phyloP scores from a whole-genome alignment of 2,329 filamentous ascomycete species.

The Decorospora gaudefroyi region DNA sequence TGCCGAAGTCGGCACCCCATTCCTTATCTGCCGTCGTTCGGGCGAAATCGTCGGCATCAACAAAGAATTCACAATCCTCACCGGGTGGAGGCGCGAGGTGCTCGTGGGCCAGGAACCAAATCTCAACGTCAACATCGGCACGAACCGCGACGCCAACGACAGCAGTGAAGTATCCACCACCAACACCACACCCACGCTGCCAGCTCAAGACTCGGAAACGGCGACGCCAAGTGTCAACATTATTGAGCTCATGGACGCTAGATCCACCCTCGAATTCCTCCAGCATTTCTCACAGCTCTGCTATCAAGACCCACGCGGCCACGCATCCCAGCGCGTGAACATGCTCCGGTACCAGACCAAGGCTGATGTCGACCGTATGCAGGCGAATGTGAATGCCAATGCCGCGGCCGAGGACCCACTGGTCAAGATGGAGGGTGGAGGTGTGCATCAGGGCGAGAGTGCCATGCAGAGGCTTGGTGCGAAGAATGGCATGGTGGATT shows the following conservation, averaged over 20 bases:
- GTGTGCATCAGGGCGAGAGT: conserved; percentile 63
- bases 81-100: conserved; percentile 90
- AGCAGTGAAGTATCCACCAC: conserved; percentile 46
- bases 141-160: conserved; percentile 46
- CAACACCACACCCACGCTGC: conserved; percentile 54
- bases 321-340: conserved; percentile 80
- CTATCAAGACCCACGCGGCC: conserved; percentile 86
- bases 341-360: conserved; percentile 79
- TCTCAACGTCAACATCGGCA: conserved; percentile 78
- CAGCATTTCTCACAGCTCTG: conserved; percentile 92
- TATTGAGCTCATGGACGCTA: conserved; percentile 89
- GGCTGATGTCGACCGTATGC: conserved; percentile 41
- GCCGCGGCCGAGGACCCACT: conserved; percentile 29
- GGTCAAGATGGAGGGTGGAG: conserved; percentile 38
- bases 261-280: conserved; percentile 91
- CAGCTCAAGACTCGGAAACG: conserved; percentile 41
- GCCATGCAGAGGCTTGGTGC: conserved; percentile 79
- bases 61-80: conserved; percentile 95
- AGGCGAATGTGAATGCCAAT: conserved; percentile 29
- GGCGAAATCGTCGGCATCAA: conserved; percentile 95
- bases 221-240: conserved; percentile 79
- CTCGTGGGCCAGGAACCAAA: conserved; percentile 87
- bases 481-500: conserved; percentile 88
- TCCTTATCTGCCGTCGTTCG: conserved; percentile 86
- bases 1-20: conserved; percentile 84